These are phyloP conservation scores for Hamamelis virginiana DNA, from an alignment of 164 flowering plant species.

Conservation along the genomic window DNA sequence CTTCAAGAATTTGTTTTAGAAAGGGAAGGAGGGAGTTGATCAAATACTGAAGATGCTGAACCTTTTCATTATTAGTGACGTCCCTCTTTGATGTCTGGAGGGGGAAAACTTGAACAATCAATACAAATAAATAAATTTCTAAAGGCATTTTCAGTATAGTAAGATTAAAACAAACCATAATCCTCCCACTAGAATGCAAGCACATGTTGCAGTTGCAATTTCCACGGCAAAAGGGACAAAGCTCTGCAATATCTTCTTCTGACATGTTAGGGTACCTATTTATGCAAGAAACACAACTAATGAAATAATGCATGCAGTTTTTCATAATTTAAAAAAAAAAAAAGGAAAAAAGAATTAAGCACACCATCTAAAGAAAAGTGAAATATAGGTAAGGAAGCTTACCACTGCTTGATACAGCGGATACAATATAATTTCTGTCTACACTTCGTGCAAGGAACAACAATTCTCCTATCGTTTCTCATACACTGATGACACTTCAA, in stretches of 20 bases:
- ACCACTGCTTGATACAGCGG: conserved; percentile 62
- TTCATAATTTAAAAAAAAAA: background rate
- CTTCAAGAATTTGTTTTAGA: conserved; percentile 46
- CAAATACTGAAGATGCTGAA: conserved; percentile 48
- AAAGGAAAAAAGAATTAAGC: background rate
- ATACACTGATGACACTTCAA: conserved; percentile 61
- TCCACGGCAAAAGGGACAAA: conserved; percentile 67
- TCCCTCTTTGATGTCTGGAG: conserved; percentile 45
- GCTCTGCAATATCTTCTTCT: conserved; percentile 43
- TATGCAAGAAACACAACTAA: conserved; percentile 1
- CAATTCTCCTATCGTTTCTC: conserved; percentile 33
- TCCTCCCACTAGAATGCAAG: conserved; percentile 43
- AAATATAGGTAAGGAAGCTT: background rate
- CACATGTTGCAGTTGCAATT: conserved; percentile 73
- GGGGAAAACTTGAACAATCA: no score
- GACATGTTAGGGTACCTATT: conserved; percentile 56
- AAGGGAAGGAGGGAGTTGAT: conserved; percentile 54
- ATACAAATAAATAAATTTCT: background rate
- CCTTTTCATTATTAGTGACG: conserved; percentile 32
- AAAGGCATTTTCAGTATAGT: background rate
- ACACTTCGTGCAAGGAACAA: conserved; percentile 56
- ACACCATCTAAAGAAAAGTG: background rate
- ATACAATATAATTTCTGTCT: conserved; percentile 45
- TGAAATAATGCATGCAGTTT: background rate
- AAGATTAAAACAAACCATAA: conserved; percentile 44